Evolutionary conservation across 352 stramenopile species (phyloP).

Genomic region (Plasmopara viticola): DNA sequence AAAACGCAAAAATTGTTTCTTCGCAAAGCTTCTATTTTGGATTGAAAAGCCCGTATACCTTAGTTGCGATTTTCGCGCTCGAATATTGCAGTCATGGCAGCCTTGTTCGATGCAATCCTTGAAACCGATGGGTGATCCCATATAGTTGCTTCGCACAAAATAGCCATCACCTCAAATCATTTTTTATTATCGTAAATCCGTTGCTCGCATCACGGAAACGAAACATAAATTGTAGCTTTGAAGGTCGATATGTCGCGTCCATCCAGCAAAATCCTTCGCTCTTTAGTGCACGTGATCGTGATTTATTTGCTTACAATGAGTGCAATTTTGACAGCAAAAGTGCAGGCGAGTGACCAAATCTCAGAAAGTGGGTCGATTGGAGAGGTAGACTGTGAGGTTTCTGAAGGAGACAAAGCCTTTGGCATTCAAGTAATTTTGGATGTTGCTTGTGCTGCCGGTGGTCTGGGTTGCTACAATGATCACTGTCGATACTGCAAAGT

Average conservation of each 20-base stretch:
- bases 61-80: no score
- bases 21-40: no score
- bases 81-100: no score
- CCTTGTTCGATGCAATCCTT: not conserved
- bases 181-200: not conserved
- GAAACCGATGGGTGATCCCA: conserved; percentile 14
- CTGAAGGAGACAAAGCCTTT: conserved; percentile 24
- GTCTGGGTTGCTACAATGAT: conserved; percentile 37
- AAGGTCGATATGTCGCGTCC: conserved; percentile 5
- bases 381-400: conserved; percentile 13
- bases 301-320: conserved; percentile 5
- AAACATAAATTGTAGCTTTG: not conserved
- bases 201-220: not conserved
- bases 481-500: conserved; percentile 40
- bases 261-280: conserved; percentile 6
- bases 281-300: conserved; percentile 1
- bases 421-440: conserved; percentile 30
- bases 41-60: no score
- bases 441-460: conserved; percentile 20
- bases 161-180: not conserved
- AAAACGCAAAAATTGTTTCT: no score
- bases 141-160: conserved; percentile 1
- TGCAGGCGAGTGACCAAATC: not conserved
- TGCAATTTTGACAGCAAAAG: not conserved
- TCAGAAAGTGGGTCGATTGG: conserved; percentile 16